Percentiles rank a stretch among this genome's conserved stretches.
These are phyloP conservation scores for Phytophthora meadii DNA, from an alignment of 352 stramenopile species.

Conservation along the genomic window DNA sequence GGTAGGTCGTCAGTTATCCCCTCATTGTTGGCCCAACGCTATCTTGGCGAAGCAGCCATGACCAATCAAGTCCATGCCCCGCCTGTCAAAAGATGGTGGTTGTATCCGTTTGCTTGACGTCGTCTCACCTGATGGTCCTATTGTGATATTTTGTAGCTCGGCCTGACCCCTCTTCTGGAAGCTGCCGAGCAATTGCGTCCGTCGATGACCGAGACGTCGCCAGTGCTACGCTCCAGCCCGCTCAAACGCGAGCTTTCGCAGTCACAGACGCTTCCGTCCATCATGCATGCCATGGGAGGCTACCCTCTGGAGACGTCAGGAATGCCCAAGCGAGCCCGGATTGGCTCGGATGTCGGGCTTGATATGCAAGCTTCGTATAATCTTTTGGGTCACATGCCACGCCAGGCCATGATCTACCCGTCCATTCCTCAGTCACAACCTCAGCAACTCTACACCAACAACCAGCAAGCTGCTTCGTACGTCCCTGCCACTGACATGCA, in stretches of 20 bases:
- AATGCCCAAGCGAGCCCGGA: conserved; percentile 42
- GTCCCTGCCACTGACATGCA: conserved; percentile 20
- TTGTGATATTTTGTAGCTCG: conserved; percentile 51
- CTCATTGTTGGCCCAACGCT: neutral
- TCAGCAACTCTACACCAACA: conserved; percentile 10
- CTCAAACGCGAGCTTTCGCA: conserved; percentile 35
- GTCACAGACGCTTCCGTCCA: conserved; percentile 35
- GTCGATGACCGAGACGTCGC: conserved; percentile 23
- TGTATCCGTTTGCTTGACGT: conserved; percentile 19
- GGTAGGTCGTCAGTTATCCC: conserved; percentile 19
- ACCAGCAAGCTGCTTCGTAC: conserved; percentile 14
- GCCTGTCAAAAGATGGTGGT: conserved; percentile 19
- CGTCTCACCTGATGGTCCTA: conserved; percentile 19
- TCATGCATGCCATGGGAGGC: conserved; percentile 52
- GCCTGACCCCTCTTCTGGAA: conserved; percentile 65
- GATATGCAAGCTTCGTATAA: conserved; percentile 43
- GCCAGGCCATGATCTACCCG: conserved; percentile 43
- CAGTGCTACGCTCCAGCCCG: conserved; percentile 23
- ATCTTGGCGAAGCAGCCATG: neutral
- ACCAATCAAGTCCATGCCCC: conserved; percentile 16
- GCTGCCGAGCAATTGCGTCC: conserved; percentile 57
- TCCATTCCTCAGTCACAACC: conserved; percentile 19
- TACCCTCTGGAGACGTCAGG: conserved; percentile 36
- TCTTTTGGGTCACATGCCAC: conserved; percentile 34
- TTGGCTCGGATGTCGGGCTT: conserved; percentile 41